Conservation (phyloP, 1,139 yeast species). For the Blastobotrys petasosporus region DNA sequence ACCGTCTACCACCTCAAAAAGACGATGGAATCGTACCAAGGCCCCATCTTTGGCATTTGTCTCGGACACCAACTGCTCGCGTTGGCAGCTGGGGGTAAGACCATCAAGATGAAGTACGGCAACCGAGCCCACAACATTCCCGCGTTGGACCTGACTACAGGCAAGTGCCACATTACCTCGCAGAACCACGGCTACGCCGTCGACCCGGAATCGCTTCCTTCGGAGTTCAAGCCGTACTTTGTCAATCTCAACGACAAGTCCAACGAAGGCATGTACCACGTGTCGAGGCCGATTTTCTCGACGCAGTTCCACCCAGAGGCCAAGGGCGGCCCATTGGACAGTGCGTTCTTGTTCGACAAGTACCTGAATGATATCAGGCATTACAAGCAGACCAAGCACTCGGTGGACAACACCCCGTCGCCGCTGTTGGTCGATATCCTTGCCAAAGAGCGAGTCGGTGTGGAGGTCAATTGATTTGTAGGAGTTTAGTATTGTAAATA, state of each 20-base stretch:
- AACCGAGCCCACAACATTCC: constrained; percentile 99
- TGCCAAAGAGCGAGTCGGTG: constrained; percentile 76
- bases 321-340: constrained; percentile 96
- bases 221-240: constrained; percentile 80
- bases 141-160: constrained; percentile 81
- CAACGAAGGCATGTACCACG: constrained; percentile 95
- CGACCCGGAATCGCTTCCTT: constrained; percentile 66
- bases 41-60: constrained; percentile 96
- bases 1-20: constrained; percentile 72
- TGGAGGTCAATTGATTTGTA: constrained; percentile 29
- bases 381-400: constrained; percentile 47
- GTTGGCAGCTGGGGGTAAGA: constrained; percentile 88
- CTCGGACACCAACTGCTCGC: constrained; percentile 95
- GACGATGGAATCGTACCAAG: constrained; percentile 61
- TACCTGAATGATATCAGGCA: constrained; percentile 65
- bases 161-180: constrained; percentile 93
- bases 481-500: neutral
- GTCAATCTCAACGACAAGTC: constrained; percentile 91
- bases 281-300: constrained; percentile 79
- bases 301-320: constrained; percentile 99
- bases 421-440: constrained; percentile 69
- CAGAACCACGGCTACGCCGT: constrained; percentile 99
- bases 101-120: constrained; percentile 90
- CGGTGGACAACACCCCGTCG: constrained; percentile 47
- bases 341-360: constrained; percentile 83